Percentiles rank a stretch among this genome's conserved stretches.
These are phyloP conservation scores for Rhynchosporium graminicola DNA, from an alignment of 2,329 filamentous ascomycete genomes.

Conservation along the genomic window DNA sequence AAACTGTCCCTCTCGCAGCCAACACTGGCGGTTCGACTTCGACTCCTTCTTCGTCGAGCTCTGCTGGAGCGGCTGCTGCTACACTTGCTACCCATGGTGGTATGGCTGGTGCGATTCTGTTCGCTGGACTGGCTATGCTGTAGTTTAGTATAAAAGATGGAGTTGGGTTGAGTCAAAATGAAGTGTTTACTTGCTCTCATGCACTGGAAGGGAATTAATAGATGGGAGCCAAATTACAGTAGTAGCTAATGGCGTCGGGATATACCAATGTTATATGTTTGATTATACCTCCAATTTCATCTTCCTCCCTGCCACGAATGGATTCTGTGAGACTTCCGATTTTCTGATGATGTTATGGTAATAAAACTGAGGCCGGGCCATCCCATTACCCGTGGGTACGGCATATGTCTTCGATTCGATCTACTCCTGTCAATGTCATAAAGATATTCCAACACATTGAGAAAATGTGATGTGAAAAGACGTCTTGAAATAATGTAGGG, in stretches of 20 bases:
- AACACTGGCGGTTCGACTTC: conserved; percentile 5
- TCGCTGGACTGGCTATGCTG: conserved; percentile 16
- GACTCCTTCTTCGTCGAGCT: conserved; percentile 1
- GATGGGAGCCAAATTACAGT: neutral
- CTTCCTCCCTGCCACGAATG: neutral
- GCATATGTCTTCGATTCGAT: too few species aligned
- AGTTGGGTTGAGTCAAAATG: neutral
- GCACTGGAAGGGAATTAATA: neutral
- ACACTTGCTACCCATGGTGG: conserved; percentile 12
- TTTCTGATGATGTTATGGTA: too few species aligned
- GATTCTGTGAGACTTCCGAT: neutral
- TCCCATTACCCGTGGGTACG: too few species aligned
- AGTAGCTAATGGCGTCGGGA: neutral
- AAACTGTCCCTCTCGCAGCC: neutral
- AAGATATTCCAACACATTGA: too few species aligned
- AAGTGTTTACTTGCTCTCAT: neutral
- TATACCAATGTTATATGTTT: conserved; percentile 2
- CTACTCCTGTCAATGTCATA: too few species aligned
- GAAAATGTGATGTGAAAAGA: too few species aligned
- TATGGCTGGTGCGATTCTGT: conserved; percentile 12
- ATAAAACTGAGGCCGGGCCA: too few species aligned
- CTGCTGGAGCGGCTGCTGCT: conserved; percentile 12
- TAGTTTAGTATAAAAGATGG: neutral
- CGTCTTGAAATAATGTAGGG: too few species aligned
- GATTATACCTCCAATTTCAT: neutral